Evolutionary conservation across 495 filamentous ascomycete genomes (phyloP).

Genomic region (Stereocaulon alpinum): DNA sequence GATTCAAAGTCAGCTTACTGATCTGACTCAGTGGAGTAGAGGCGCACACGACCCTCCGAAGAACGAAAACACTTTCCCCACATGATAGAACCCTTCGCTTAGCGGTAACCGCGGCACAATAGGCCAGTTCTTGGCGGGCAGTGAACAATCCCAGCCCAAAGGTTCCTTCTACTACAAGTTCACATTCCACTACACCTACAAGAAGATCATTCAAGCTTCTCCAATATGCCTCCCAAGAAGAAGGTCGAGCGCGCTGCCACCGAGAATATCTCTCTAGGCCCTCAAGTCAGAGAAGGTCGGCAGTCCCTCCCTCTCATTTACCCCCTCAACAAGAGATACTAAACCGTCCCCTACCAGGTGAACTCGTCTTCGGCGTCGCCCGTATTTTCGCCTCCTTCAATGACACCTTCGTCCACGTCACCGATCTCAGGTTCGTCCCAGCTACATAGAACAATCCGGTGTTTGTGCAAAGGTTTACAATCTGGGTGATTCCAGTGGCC

Average conservation of each 20-base stretch:
- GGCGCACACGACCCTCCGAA: too few species aligned
- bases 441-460: constrained; percentile 10
- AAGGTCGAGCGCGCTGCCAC: constrained; percentile 63
- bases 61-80: too few species aligned
- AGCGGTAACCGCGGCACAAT: constrained; percentile 9
- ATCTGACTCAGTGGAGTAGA: too few species aligned
- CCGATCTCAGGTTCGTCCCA: constrained; percentile 83
- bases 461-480: constrained; percentile 44
- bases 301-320: not conserved
- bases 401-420: constrained; percentile 97
- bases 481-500: constrained; percentile 72
- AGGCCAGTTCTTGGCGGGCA: not conserved
- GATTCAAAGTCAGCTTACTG: not conserved
- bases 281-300: constrained; percentile 81
- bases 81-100: not conserved
- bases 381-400: constrained; percentile 99
- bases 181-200: constrained; percentile 31
- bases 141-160: not conserved
- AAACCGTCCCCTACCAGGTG: constrained; percentile 43
- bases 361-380: constrained; percentile 97
- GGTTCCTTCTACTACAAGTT: constrained; percentile 30
- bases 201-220: constrained; percentile 11
- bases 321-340: not conserved
- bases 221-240: constrained; percentile 72
- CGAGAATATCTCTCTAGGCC: constrained; percentile 98